Evolutionary conservation across 805 yeast genomes (phyloP), one percentile per base, ranked within the genome.

Genomic region (Yamadazyma akitaensis): DNA sequence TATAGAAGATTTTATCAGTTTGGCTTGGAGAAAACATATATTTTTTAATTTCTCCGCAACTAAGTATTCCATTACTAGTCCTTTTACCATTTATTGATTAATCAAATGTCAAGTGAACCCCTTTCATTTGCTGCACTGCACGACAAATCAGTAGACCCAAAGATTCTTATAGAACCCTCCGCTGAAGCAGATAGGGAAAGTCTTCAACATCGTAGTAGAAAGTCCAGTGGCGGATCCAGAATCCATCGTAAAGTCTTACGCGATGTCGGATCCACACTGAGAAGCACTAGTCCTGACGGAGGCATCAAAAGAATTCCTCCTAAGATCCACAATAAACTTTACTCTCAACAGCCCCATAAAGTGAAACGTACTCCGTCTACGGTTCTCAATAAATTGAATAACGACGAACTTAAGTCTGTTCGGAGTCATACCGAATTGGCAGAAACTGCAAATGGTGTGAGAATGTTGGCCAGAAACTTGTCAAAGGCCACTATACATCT

Each of bases 391-490:
- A 63, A 65, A 46, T 53, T 70, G 40, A 58, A 60, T 43, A 51
- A 53, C 19, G 77, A 70, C 33, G 79, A 77, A 39, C 62, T 83
- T 42, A 72, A 76, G 47, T 70, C 77, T 2, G 86, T 81, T 31
- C 75, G 75, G 46, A 80, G 88, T 1, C 94, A 87, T 63, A 82
- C 87, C 8, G 85, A 85, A 57, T 67, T 85, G 54, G 88, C 90
- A 2, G 84, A 86, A 51, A 84, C 92, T 8, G 94, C 90, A 3
- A 85, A 85, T 60, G 90, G 89, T 2, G 91, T 87, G 6, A 73
- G 94, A 39, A 75, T 82, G 70, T 69, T 87, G 49, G 85, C 88
- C n/a, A 82, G 81, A 51, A 84, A 84, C 61, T 65, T 87, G 33
- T 75, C 81, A 44, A 80, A 80, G 53, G 87, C 91, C 3, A 84